Evolutionary conservation across 2,329 filamentous ascomycete genomes (phyloP), one percentile per base, ranked within the genome.

Genomic region (Verticillium longisporum): DNA sequence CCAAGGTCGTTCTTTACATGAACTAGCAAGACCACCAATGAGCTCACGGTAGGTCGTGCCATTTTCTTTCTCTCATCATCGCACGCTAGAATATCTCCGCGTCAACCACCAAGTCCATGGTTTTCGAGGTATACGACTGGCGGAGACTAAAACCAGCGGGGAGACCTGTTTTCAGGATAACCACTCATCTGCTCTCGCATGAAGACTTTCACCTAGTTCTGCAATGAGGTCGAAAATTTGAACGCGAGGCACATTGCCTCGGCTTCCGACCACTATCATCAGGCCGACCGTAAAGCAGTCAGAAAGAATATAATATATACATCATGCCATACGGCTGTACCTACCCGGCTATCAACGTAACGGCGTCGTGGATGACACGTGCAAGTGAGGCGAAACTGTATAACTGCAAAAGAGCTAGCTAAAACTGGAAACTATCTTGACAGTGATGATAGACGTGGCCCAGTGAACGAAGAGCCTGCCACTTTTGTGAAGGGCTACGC

Each of bases 71-170:
- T 66, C 62, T 54, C 57, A 6, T 58, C 31, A 6, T 10, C 6
- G 61, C 73, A 78, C 90, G 91, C 91, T 87, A 89, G 83, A 79
- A 85, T 92, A 96, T 96, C 91, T 89, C 90, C 91, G 88, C 87
- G 86, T 88, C 83, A 85, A 88, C 86, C 89, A 82, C 78, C 71
- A 68, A 77, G 70, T 76, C 80, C 72, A 88, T 91, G 90, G 88
- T 86, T 89, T 83, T 86, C 86, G 86, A 91, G 92, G 88, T 97
- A 97, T 87, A 96, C 90, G 87, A 86, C 84, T 93, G 85, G 92
- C 92, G 90, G 83, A 97, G 82, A 97, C 77, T 70, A 83, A 95
- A 77, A 71, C 73, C 69, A 75, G 75, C 71, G 72, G 71, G 74
- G 73, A 68, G 68, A 72, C 66, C 57, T 66, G 69, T 71, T 75